These are phyloP conservation scores for Neopestalotiopsis sp. DNA, from an alignment of 2,329 filamentous ascomycete species.

Conservation along the genomic window DNA sequence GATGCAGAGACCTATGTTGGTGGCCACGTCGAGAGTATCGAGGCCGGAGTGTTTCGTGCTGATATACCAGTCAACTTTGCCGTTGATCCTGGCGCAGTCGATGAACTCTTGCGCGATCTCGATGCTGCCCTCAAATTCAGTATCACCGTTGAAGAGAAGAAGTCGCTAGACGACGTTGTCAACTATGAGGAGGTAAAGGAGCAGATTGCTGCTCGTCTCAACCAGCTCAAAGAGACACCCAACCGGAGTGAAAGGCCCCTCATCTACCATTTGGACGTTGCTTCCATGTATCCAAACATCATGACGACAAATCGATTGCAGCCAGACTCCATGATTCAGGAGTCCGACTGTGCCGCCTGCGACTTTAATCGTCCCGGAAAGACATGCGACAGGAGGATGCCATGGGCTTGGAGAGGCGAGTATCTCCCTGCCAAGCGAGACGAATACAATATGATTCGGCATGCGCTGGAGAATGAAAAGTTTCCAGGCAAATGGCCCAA, in stretches of 20 bases:
- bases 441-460: conserved; percentile 98
- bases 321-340: conserved; percentile 98
- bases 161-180: conserved; percentile 76
- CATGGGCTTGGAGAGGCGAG: conserved; percentile 98
- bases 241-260: conserved; percentile 84
- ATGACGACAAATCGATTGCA: conserved; percentile 99
- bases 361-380: conserved; percentile 98
- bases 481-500: conserved; percentile 83
- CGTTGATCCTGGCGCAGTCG: conserved; percentile 85
- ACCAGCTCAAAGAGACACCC: conserved; percentile 78
- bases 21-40: conserved; percentile 98
- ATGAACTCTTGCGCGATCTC: conserved; percentile 84
- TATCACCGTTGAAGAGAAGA: conserved; percentile 83
- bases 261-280: conserved; percentile 98
- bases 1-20: conserved; percentile 98
- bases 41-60: conserved; percentile 93
- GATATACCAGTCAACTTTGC: conserved; percentile 96
- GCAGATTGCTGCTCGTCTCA: conserved; percentile 76
- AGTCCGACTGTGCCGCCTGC: conserved; percentile 94
- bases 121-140: conserved; percentile 91
- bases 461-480: conserved; percentile 87
- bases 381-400: conserved; percentile 91
- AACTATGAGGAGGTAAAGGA: conserved; percentile 86
- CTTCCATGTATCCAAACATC: conserved; percentile 99
- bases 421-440: conserved; percentile 95